These are phyloP conservation scores for Penicilliopsis zonata DNA, from an alignment of 495 filamentous ascomycete genomes.

Conservation along the genomic window DNA sequence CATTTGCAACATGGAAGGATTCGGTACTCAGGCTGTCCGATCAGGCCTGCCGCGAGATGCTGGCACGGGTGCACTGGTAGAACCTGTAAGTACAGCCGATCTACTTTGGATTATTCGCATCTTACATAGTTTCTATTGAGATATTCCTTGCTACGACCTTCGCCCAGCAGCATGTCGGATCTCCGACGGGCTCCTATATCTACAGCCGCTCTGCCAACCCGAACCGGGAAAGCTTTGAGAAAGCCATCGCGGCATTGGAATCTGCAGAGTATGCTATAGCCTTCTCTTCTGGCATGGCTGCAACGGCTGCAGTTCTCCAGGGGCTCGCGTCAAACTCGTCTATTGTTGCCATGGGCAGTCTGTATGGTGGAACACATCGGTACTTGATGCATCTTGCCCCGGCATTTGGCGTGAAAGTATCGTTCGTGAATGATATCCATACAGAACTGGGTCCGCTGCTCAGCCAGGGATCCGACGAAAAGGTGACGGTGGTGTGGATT, in stretches of 20 bases:
- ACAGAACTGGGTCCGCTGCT: conserved; percentile 73
- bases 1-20: no score
- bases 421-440: conserved; percentile 86
- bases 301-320: conserved; percentile 87
- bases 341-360: conserved; percentile 88
- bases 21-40: conserved; percentile 90
- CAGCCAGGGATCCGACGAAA: conserved; percentile 49
- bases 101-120: conserved; percentile 7
- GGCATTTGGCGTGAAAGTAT: conserved; percentile 87
- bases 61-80: conserved; percentile 86
- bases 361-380: conserved; percentile 94
- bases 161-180: conserved; percentile 71
- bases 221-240: conserved; percentile 87
- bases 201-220: conserved; percentile 89
- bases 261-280: conserved; percentile 86
- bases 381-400: conserved; percentile 98
- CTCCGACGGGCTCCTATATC: conserved; percentile 76
- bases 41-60: conserved; percentile 85
- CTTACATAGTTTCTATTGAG: conserved; percentile 21
- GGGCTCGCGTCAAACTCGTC: conserved; percentile 85
- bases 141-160: conserved; percentile 95
- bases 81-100: conserved; percentile 41
- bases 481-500: conserved; percentile 96
- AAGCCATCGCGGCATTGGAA: conserved; percentile 82
- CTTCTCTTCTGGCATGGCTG: conserved; percentile 88